Evolutionary conservation across 305 asterid species (phyloP), one percentile per base, ranked within the genome.

Genomic region (Vinca major): DNA sequence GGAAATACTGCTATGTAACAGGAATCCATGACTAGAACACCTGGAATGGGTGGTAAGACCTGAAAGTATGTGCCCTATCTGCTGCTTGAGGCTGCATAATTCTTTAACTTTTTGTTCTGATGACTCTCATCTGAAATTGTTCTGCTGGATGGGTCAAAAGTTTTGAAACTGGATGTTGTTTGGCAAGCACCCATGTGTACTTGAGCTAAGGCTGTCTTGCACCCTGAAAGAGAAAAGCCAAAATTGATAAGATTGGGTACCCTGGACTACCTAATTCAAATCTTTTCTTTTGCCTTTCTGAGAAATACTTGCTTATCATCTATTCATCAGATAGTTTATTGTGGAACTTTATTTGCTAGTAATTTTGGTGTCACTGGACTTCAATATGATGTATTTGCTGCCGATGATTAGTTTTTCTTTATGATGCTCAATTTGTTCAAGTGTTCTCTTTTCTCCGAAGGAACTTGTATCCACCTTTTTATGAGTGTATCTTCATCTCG

Each of bases 401-500:
- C 37, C 4, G 51, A 9, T 41, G 52, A 11, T 41, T 67, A 33
- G 9, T 57, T 53, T 39, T 39, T 64, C 16, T 52, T 64, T 55
- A 11, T 26, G 26, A 40, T 40, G 41, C 41, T 20, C 19, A 13
- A 39, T 62, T 19, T 37, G 49, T 73, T 64, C 7, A 56, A 41
- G 47, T 33, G 43, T 51, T 26, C 57, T 55, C 11, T 45, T 6
- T 66, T 51, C 21, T 20, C 9, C 40, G 57, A 26, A 58, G 14
- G 65, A 44, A 10, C 57, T 60, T 48, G 62, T 10, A 8, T 70
- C 64, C 52, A n/a, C 62, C 12, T 57, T 50, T 11, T 58, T 52
- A 17, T 66, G 21, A 40, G 67, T 77, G 39, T 69, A 56, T 65
- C 68, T 67, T 64, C 57, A 52, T 62, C 53, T 68, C 57, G 71